These are phyloP conservation scores for Cystobasidium tubakii DNA, from an alignment of 768 basidiomycete species.

Conservation along the genomic window DNA sequence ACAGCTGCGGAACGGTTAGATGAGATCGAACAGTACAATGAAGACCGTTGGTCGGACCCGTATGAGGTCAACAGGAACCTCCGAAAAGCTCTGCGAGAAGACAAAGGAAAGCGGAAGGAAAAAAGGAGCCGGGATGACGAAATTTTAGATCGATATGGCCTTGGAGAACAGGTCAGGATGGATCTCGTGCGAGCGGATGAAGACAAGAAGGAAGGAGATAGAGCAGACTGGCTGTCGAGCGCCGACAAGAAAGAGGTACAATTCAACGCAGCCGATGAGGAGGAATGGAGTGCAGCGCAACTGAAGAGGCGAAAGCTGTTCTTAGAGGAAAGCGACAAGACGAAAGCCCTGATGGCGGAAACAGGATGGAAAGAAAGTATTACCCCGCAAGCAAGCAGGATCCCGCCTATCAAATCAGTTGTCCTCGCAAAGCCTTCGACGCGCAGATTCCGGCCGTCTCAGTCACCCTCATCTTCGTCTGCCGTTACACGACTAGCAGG, in stretches of 20 bases:
- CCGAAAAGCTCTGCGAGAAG: slow-evolving; percentile 74
- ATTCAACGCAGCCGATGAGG: background rate
- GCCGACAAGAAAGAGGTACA: slow-evolving; percentile 16
- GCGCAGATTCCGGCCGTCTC: background rate
- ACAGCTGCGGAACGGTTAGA: slow-evolving; percentile 75
- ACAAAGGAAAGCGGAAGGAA: slow-evolving; percentile 71
- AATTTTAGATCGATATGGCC: slow-evolving; percentile 68
- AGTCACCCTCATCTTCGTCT: background rate
- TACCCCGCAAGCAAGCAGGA: background rate
- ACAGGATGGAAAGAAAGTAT: slow-evolving; percentile 23
- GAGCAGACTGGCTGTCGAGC: slow-evolving; percentile 46
- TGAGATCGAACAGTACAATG: slow-evolving; percentile 67
- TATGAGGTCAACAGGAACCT: slow-evolving; percentile 69
- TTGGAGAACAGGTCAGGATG: slow-evolving; percentile 65
- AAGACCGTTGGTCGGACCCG: slow-evolving; percentile 76
- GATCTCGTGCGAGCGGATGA: slow-evolving; percentile 54
- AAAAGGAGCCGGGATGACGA: slow-evolving; percentile 65
- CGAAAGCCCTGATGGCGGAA: slow-evolving; percentile 5
- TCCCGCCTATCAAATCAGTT: background rate
- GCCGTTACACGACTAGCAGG: background rate
- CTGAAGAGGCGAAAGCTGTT: background rate
- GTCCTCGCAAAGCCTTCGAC: background rate
- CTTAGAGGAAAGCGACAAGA: background rate
- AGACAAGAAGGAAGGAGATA: slow-evolving; percentile 63
- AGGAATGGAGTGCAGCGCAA: slow-evolving; percentile 14